Base-by-base conservation (phyloP, 2,329 filamentous ascomycete species). In the Alternaria sp. region DNA sequence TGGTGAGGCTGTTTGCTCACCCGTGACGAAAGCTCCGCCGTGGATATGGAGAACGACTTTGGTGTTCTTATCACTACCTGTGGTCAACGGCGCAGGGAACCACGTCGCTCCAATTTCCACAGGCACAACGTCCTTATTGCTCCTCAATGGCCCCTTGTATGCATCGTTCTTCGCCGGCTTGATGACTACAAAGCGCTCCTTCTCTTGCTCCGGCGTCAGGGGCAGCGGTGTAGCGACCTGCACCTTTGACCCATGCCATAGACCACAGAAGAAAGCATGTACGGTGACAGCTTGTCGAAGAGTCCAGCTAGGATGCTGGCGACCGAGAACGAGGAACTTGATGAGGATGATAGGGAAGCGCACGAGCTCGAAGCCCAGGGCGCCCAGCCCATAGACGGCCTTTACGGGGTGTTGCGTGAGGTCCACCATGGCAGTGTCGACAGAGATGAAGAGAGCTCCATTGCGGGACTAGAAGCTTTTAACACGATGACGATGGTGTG, bases 1-100 rank as follows among this genome's bases (percentile, higher is more conserved):
- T 30, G 5, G 3, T 12, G 10, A 28, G 9, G 2, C 18, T 3
- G 7, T 6, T 11, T 5, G 45, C 54, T 47, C 3, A 47, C 82
- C 83, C 18, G 81, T 71, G 1, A 85, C 80, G 66, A 80, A 86
- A 1, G 82, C 84, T 44, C 84, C 84, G 49, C 84, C 84, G 68
- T 86, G 84, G 58, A 85, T 76, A 62, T 86, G 84, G 6, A 86
- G 73, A 8, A 84, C 69, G 1, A 85, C 78, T 2, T 68, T 76
- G 55, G 71, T 64, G 23, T 65, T 64, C 37, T 65, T 62, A 43
- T 74, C 64, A 10, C 56, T 62, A 1, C 50, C 49, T 2, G 54
- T 25, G 8, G 59, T 64, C 37, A 75, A 58, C 7, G 75, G 71
- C 14, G 66, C 66, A 7, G 82, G 79, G 61, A 81, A 83, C 82